phyloP scores from a whole-genome alignment of 164 flowering plant genomes.

The Aristolochia californica region DNA sequence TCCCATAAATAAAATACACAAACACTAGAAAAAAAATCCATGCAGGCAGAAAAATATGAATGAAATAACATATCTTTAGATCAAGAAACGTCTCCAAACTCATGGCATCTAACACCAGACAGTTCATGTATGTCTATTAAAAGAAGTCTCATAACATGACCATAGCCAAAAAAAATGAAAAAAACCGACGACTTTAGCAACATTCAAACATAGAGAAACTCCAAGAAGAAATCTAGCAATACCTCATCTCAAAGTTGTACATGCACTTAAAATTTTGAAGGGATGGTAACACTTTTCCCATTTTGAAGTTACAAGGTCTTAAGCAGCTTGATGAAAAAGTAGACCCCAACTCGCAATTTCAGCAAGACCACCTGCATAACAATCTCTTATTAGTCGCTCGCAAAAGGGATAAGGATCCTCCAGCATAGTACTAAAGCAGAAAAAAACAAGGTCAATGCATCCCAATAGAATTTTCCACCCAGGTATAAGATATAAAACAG shows the following conservation, averaged over 20 bases:
- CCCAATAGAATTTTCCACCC: neutral
- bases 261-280: slow-evolving; percentile 59
- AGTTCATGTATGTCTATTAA: too few species aligned
- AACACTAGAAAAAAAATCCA: too few species aligned
- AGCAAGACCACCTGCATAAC: slow-evolving; percentile 68
- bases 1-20: too few species aligned
- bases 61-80: too few species aligned
- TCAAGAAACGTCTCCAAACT: too few species aligned
- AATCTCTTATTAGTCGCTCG: neutral
- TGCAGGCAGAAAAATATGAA: too few species aligned
- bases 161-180: too few species aligned
- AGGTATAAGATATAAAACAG: neutral
- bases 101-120: too few species aligned
- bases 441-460: neutral
- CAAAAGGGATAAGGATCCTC: neutral
- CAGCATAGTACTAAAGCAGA: neutral
- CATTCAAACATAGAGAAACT: too few species aligned
- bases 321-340: slow-evolving; percentile 54
- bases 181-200: too few species aligned
- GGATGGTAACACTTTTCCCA: slow-evolving; percentile 61
- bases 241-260: slow-evolving; percentile 76
- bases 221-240: neutral
- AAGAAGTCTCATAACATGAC: too few species aligned
- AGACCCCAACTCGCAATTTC: slow-evolving; percentile 52
- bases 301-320: slow-evolving; percentile 81